phyloP scores from a whole-genome alignment of 257 asterid species.

The Solanum lignicaule region DNA sequence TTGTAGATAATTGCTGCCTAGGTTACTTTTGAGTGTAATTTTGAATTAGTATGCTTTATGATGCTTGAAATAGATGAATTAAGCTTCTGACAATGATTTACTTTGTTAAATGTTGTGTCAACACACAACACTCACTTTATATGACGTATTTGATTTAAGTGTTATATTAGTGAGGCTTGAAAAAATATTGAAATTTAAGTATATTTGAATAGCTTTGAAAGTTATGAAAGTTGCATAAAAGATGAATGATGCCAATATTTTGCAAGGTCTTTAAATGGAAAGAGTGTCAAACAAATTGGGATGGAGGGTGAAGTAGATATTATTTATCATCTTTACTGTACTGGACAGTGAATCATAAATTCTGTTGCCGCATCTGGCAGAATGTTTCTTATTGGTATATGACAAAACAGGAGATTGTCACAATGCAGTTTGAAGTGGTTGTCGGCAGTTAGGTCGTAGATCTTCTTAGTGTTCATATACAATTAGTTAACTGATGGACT shows the following conservation, averaged over 20 bases:
- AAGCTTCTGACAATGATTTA: neutral
- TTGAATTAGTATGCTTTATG: neutral
- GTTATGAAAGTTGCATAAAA: neutral
- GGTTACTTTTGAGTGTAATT: neutral
- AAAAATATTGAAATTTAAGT: neutral
- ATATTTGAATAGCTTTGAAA: neutral
- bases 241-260: neutral
- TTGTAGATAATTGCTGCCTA: neutral
- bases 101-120: neutral
- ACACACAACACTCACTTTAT: neutral
- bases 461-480: neutral
- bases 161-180: neutral
- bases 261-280: neutral
- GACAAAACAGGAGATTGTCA: neutral
- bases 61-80: neutral
- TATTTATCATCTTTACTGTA: neutral
- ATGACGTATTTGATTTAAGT: neutral
- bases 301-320: neutral
- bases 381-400: neutral
- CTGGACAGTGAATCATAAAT: neutral
- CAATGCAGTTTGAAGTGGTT: neutral
- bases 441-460: neutral
- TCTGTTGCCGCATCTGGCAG: neutral
- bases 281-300: neutral
- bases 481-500: neutral